phyloP scores from a whole-genome alignment of 768 basidiomycete genomes.

The Fomitopsis serialis region DNA sequence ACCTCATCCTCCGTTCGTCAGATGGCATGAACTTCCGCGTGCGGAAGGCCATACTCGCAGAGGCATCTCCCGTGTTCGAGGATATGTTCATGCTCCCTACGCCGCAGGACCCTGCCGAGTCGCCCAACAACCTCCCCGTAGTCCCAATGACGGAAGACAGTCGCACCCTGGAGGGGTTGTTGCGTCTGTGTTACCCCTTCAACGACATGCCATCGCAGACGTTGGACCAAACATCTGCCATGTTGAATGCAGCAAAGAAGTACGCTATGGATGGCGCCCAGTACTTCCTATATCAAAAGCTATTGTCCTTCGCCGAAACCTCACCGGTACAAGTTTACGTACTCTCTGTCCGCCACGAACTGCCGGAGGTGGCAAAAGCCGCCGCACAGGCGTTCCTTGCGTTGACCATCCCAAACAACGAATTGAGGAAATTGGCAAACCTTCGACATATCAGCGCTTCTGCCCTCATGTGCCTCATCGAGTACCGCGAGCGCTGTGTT shows the following conservation, averaged over 20 bases:
- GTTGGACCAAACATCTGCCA: background rate
- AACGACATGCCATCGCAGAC: background rate
- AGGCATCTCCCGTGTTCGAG: conserved; percentile 12
- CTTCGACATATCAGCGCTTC: too few relatives aligned
- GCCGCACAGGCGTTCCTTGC: conserved; percentile 1
- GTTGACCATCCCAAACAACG: too few relatives aligned
- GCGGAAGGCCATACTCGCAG: conserved; percentile 9
- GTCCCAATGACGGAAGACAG: conserved; percentile 11
- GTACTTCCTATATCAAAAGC: background rate
- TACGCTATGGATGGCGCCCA: background rate
- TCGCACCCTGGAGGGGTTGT: conserved; percentile 9
- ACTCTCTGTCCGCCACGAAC: conserved; percentile 26
- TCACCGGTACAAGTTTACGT: conserved; percentile 26
- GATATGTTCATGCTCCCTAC: conserved; percentile 17
- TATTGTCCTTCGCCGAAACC: background rate
- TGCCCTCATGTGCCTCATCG: too few relatives aligned
- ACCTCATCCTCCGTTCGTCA: conserved; percentile 11
- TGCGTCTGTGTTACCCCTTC: conserved; percentile 12
- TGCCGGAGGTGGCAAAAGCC: conserved; percentile 24
- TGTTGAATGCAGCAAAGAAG: background rate
- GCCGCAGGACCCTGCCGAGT: conserved; percentile 1
- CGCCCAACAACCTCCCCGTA: conserved; percentile 7
- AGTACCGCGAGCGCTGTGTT: too few relatives aligned
- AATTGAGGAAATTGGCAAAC: too few relatives aligned
- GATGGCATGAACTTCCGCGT: conserved; percentile 15